Evolutionary conservation across 805 yeast genomes (phyloP), one percentile per base, ranked within the genome.

Genomic region (Yamadazyma sp.): DNA sequence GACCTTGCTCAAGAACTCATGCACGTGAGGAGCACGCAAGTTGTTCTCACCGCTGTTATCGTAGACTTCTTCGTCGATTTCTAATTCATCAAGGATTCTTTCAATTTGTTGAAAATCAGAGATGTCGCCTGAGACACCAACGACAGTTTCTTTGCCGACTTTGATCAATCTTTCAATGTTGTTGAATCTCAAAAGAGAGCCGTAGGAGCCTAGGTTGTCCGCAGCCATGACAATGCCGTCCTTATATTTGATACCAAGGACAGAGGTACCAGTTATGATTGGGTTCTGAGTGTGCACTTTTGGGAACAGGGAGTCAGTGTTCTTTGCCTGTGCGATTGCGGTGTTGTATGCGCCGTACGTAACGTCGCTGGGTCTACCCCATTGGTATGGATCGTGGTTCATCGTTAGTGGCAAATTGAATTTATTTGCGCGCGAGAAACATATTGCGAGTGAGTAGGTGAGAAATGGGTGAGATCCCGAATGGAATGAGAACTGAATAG

Each of bases 181-280:
- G 44, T 76, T 82, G 66, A 91, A 85, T 52, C 96, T 77, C 45
- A 95, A 80, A 47, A 93, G 71, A 2, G 97, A 88, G 0, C 99
- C 99, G 59, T 91, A 93, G 0, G 97, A 83, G 10, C 74, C 96
- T 62, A 91, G 66, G 53, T 86, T 86, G 60, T 93, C 99, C 4
- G 99, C 97, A 2, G 99, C 98, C 63, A 93, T 73, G 25, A 93
- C 78, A 31, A 93, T 82, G 26, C 99, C 99, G 49, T 84, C 84
- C 46, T 85, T 71, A 70, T 82, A 93, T 65, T 90, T 93, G 63
- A 91, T 75, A 6, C 93, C 95, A 50, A 93, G 73, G 15, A 93
- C 99, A 23, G 96, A 88, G 0, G 98, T 87, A 57, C 99, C 98
- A 10, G 99, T 93, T 43, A 93, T 87, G 49, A 86, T 84, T 32